Evolutionary conservation across 2,329 filamentous ascomycete genomes (phyloP), one percentile per base, ranked within the genome.

Genomic region (Acarospora socialis): DNA sequence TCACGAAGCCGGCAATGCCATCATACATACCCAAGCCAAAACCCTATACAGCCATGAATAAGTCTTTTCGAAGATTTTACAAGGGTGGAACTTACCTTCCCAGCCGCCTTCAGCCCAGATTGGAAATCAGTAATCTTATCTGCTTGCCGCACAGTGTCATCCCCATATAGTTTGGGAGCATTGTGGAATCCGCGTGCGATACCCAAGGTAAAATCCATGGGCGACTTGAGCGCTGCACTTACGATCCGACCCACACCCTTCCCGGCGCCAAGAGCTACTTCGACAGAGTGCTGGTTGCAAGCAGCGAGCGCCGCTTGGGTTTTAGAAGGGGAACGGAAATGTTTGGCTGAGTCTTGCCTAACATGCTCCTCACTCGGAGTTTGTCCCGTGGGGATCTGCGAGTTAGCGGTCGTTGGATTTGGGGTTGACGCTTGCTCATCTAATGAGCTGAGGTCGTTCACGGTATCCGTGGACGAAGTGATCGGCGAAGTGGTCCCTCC

Each of bases 131-230:
- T 84, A 4, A 93, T 80, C 44, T 81, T 82, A 36, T 83, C 78
- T 1, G 70, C 61, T n/a, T 78, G 77, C 6, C 81, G 68, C 1
- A 93, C 74, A 1, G 76, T 86, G 1, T 81, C 73, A 46, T 92
- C 84, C 24, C 84, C 80, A 49, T 93, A 93, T 1, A 93, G 60
- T 43, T 72, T 77, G 0, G 86, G 84, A 4, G 81, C 77, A 45
- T 93, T 93, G 49, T 87, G 78, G 12, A 18, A 92, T 0, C 86
- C 86, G 52, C 79, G 80, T 0, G 84, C 79, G 21, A 93, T 57
- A 1, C 80, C 80, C 24, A 93, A 57, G 23, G 81, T 81, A 41
- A 93, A 78, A 50, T 92, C 82, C 66, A 90, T 77, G 0, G 84
- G 86, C 2, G 77, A 77, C 44, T 80, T 81, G 37, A 87, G 63